Percentiles rank a stretch among this genome's conserved stretches.
phyloP scores from a whole-genome alignment of 2,329 filamentous ascomycete genomes.

The Penicillium palitans region DNA sequence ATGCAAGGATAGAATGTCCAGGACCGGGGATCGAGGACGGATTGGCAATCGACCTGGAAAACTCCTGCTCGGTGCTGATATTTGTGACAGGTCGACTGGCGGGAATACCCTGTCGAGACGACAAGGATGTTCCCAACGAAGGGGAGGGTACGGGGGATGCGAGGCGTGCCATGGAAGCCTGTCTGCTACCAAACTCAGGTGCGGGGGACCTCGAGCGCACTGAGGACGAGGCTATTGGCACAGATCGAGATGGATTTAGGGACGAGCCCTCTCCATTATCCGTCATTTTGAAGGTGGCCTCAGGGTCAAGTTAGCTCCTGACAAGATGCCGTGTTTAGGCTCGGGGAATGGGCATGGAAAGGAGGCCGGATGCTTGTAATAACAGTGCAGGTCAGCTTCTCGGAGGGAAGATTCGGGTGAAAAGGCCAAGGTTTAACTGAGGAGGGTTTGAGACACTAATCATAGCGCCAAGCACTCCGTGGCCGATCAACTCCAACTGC shows the following conservation, averaged over 20 bases:
- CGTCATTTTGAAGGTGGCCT: conserved; percentile 29
- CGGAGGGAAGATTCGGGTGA: neutral
- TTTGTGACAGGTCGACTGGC: conserved; percentile 29
- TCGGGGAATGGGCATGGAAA: conserved; percentile 1
- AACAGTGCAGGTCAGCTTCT: neutral
- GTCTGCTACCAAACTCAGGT: conserved; percentile 48
- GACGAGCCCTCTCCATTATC: conserved; percentile 42
- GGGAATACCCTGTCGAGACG: conserved; percentile 44
- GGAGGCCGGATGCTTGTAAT: neutral
- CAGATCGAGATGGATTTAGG: conserved; percentile 32
- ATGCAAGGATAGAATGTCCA: conserved; percentile 82
- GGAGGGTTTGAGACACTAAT: conserved; percentile 9
- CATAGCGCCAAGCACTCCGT: conserved; percentile 5
- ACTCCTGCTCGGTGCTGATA: conserved; percentile 56
- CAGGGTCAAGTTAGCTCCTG: conserved; percentile 8
- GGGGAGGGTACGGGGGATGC: conserved; percentile 57
- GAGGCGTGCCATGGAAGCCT: conserved; percentile 56
- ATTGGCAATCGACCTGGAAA: conserved; percentile 59
- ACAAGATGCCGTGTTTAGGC: neutral
- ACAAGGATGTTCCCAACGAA: conserved; percentile 30
- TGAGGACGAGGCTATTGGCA: conserved; percentile 36
- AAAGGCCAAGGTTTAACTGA: conserved; percentile 4
- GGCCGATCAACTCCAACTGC: conserved; percentile 19
- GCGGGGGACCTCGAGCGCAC: conserved; percentile 40
- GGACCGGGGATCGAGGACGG: conserved; percentile 68